phyloP scores from a whole-genome alignment of 2,329 filamentous ascomycete genomes.

The Ophiostoma sp. region DNA sequence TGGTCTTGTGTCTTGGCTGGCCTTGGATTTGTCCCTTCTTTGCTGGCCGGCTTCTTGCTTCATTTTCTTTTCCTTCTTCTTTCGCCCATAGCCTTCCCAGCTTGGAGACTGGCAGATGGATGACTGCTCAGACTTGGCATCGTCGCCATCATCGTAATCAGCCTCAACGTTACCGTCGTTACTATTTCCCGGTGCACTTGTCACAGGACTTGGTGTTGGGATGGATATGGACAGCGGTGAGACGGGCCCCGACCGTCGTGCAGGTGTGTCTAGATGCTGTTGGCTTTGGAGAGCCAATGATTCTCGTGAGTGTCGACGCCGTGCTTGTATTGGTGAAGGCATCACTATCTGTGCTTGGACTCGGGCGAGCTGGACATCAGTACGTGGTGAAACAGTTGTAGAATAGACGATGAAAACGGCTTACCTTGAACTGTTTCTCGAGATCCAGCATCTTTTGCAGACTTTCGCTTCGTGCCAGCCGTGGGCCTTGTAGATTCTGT shows the following conservation, averaged over 20 bases:
- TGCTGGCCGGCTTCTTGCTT: constrained; percentile 40
- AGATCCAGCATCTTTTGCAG: constrained; percentile 56
- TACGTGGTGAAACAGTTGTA: not conserved
- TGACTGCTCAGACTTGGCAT: constrained; percentile 40
- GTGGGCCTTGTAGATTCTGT: constrained; percentile 11
- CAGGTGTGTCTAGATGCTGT: not conserved
- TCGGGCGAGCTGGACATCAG: not conserved
- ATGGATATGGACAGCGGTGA: not conserved
- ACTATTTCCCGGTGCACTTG: not conserved
- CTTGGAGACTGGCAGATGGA: constrained; percentile 58
- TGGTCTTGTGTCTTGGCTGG: constrained; percentile 1
- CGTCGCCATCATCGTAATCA: constrained; percentile 31
- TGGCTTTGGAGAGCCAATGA: not conserved
- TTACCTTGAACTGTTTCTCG: constrained; percentile 55
- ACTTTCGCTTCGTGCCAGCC: constrained; percentile 38
- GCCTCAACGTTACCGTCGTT: constrained; percentile 29
- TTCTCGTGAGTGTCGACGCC: not conserved
- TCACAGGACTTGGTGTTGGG: not conserved
- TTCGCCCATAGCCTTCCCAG: constrained; percentile 54
- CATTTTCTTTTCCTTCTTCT: constrained; percentile 51
- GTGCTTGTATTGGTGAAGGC: not conserved
- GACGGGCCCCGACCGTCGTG: not conserved
- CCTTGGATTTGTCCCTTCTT: constrained; percentile 37
- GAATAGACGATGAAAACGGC: not conserved
- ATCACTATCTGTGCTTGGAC: not conserved